Evolutionary conservation across 768 basidiomycete genomes (phyloP).

Genomic region (Lyophyllum atratum): DNA sequence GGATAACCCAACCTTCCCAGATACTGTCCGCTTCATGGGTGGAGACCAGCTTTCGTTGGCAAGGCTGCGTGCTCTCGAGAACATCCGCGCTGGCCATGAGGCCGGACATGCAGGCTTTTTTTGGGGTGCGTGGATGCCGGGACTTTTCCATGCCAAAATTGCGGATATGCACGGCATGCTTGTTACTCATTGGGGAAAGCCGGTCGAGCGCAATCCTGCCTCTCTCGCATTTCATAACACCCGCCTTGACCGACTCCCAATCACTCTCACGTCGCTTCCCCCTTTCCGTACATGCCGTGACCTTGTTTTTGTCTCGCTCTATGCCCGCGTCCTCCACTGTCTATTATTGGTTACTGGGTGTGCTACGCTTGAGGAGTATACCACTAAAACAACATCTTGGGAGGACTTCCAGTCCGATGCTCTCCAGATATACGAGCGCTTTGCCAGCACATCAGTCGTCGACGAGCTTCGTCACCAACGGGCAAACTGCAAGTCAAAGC

Average conservation of each 20-base stretch:
- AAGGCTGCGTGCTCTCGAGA: slow-evolving; percentile 28
- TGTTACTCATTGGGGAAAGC: slow-evolving; percentile 9
- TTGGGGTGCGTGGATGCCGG: slow-evolving; percentile 26
- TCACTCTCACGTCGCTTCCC: slow-evolving; percentile 34
- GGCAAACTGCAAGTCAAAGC: no score
- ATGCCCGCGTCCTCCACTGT: slow-evolving; percentile 34
- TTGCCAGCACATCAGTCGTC: no score
- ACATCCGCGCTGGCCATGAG: slow-evolving; percentile 33
- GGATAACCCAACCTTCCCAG: neutral
- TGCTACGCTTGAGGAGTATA: slow-evolving; percentile 20
- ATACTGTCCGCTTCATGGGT: slow-evolving; percentile 5
- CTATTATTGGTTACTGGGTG: slow-evolving; percentile 26
- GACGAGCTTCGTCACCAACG: no score
- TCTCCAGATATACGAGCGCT: no score
- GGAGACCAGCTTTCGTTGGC: slow-evolving; percentile 41
- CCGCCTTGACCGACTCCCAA: slow-evolving; percentile 27
- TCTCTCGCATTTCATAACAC: no score
- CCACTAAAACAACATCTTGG: neutral
- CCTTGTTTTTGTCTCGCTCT: slow-evolving; percentile 34
- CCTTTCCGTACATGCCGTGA: slow-evolving; percentile 35
- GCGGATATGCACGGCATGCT: slow-evolving; percentile 30
- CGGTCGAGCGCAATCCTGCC: no score
- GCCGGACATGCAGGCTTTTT: slow-evolving; percentile 21
- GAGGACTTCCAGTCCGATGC: neutral
- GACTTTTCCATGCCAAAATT: no score